Percentiles rank a stretch among this genome's conserved stretches.
These are phyloP conservation scores for Exophiala sp. DNA, from an alignment of 2,329 filamentous ascomycete species.

Conservation along the genomic window DNA sequence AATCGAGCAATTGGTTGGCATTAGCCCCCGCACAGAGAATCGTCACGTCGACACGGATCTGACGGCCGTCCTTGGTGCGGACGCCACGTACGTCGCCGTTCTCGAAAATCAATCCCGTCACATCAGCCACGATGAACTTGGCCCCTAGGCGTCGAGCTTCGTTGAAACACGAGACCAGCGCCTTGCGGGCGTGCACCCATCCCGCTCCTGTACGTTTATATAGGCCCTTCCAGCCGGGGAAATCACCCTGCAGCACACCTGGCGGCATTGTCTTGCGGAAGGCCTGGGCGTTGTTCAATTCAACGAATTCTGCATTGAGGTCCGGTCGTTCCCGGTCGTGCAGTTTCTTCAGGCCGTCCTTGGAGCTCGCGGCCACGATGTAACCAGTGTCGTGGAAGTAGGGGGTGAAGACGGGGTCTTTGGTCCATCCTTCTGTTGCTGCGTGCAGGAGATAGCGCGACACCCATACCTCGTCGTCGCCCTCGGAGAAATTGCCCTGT, in stretches of 20 bases:
- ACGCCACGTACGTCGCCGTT: slow-evolving; percentile 38
- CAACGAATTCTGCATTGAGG: neutral
- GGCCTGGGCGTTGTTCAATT: slow-evolving; percentile 40
- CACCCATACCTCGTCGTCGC: neutral
- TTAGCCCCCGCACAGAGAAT: slow-evolving; percentile 43
- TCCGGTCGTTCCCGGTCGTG: slow-evolving; percentile 34
- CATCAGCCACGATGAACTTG: slow-evolving; percentile 42
- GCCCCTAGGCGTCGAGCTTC: slow-evolving; percentile 46
- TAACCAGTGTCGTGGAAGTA: slow-evolving; percentile 44
- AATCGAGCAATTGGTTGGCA: slow-evolving; percentile 40
- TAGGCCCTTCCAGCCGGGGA: slow-evolving; percentile 42
- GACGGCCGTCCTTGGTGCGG: slow-evolving; percentile 35
- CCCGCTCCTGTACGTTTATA: slow-evolving; percentile 43
- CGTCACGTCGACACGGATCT: slow-evolving; percentile 36
- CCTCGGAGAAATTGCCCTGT: slow-evolving; percentile 2
- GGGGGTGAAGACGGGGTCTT: slow-evolving; percentile 41
- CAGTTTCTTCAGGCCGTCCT: slow-evolving; percentile 37
- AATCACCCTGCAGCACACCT: slow-evolving; percentile 44
- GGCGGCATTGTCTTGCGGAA: slow-evolving; percentile 49
- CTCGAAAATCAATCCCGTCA: slow-evolving; percentile 35
- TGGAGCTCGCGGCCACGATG: slow-evolving; percentile 40
- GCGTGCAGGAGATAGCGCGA: neutral
- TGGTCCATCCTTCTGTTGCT: slow-evolving; percentile 32
- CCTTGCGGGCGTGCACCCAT: slow-evolving; percentile 51
- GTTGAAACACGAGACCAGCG: slow-evolving; percentile 41